Evolutionary conservation across 1,284 basidiomycete genomes (phyloP).

Genomic region (Grifola frondosa): DNA sequence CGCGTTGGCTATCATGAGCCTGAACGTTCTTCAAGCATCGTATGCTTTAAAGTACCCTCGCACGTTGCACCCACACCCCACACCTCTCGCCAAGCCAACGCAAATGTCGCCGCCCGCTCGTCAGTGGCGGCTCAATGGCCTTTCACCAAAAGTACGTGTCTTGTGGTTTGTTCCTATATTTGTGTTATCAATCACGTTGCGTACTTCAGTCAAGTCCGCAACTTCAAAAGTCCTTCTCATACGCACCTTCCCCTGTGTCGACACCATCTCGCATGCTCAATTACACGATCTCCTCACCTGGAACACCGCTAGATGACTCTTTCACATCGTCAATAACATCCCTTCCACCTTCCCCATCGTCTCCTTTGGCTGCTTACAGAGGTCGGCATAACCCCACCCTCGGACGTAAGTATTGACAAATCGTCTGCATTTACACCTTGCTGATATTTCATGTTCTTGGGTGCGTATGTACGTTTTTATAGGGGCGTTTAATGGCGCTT

Average conservation of each 20-base stretch:
- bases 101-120: conserved; percentile 39
- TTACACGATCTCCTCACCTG: conserved; percentile 21
- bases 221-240: conserved; percentile 53
- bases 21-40: conserved; percentile 52
- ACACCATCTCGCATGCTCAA: conserved; percentile 44
- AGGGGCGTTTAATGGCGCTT: conserved; percentile 26
- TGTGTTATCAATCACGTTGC: not conserved
- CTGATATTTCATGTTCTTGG: not conserved
- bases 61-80: conserved; percentile 38
- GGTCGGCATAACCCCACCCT: conserved; percentile 20
- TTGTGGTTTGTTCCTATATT: not conserved
- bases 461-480: not conserved
- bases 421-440: not conserved
- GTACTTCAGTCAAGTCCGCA: conserved; percentile 48
- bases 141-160: conserved; percentile 48
- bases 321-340: conserved; percentile 21
- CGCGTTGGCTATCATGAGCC: conserved; percentile 39
- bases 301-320: conserved; percentile 19
- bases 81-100: conserved; percentile 38
- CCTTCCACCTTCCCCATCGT: conserved; percentile 17
- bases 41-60: conserved; percentile 57
- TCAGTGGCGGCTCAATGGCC: conserved; percentile 33
- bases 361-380: conserved; percentile 24
- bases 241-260: conserved; percentile 49
- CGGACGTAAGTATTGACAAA: conserved; percentile 23